These are phyloP conservation scores for Stipa capillata DNA, from an alignment of 176 grass and related monocot genomes.

Conservation along the genomic window DNA sequence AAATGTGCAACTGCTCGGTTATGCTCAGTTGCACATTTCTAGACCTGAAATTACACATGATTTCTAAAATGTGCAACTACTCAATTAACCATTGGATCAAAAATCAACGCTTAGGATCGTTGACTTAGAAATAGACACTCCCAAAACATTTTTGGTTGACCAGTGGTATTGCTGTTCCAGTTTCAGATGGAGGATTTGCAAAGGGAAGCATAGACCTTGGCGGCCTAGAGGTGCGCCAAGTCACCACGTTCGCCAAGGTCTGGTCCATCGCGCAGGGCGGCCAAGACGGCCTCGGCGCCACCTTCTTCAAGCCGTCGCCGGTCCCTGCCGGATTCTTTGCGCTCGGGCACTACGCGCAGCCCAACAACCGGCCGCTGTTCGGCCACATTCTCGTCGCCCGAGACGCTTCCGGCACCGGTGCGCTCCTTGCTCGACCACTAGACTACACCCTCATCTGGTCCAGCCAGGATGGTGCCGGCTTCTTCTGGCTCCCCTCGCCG, in stretches of 20 bases:
- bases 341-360: conserved; percentile 63
- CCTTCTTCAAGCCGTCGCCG: conserved; percentile 54
- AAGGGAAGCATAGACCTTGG: conserved; percentile 55
- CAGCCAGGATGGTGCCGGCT: conserved; percentile 46
- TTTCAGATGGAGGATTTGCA: conserved; percentile 59
- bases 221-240: conserved; percentile 44
- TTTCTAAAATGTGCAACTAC: too few relatives aligned
- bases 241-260: conserved; percentile 53
- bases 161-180: not conserved
- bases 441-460: conserved; percentile 68
- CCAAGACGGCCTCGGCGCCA: conserved; percentile 37
- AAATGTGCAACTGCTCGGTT: too few relatives aligned
- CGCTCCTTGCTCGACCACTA: conserved; percentile 27
- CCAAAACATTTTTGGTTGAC: not conserved
- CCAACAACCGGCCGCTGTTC: conserved; percentile 58
- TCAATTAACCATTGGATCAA: too few relatives aligned
- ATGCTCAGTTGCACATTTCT: too few relatives aligned
- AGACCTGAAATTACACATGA: too few relatives aligned
- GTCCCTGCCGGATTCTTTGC: conserved; percentile 48
- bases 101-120: too few relatives aligned
- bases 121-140: too few relatives aligned
- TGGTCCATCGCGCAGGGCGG: conserved; percentile 64
- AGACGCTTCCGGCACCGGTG: not conserved
- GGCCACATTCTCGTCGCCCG: conserved; percentile 53
- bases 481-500: conserved; percentile 67